Conservation (phyloP, 139 green algal species). For the Coelastrella sp. region DNA sequence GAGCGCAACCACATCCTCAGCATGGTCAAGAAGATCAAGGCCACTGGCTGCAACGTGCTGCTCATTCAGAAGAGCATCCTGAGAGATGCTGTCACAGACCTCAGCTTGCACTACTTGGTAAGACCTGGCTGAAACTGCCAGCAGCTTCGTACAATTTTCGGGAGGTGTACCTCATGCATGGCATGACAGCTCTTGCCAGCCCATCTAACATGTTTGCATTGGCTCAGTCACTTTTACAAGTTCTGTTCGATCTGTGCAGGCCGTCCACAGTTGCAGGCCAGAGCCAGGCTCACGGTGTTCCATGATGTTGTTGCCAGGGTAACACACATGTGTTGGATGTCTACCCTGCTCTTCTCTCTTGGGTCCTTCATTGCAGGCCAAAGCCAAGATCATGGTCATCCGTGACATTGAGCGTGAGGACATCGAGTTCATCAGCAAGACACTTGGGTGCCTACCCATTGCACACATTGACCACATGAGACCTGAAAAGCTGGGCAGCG, state of each 20-base stretch:
- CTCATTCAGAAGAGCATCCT: slow-evolving; percentile 99
- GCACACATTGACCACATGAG: slow-evolving; percentile 97
- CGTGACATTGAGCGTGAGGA: slow-evolving; percentile 98
- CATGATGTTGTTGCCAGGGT: too few relatives aligned
- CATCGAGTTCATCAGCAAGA: slow-evolving; percentile 99
- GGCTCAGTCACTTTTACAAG: too few relatives aligned
- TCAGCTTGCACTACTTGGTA: slow-evolving; percentile 98
- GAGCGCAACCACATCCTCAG: slow-evolving; percentile 99
- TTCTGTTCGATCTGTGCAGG: too few relatives aligned
- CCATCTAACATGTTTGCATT: too few relatives aligned
- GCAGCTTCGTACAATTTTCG: too few relatives aligned
- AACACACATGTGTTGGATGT: too few relatives aligned
- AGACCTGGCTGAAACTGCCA: background rate
- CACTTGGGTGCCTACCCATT: slow-evolving; percentile 95
- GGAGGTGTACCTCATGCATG: too few relatives aligned
- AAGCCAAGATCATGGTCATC: slow-evolving; percentile 99
- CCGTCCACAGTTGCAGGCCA: too few relatives aligned
- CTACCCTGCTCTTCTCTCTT: too few relatives aligned
- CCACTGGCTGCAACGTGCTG: slow-evolving; percentile 97
- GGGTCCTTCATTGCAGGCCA: slow-evolving; percentile 61
- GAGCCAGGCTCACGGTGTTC: too few relatives aligned
- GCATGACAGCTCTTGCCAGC: too few relatives aligned
- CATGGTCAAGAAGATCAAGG: slow-evolving; percentile 97
- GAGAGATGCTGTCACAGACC: slow-evolving; percentile 96
- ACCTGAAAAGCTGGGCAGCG: slow-evolving; percentile 94